phyloP scores from a whole-genome alignment of 192 early-diverging fungal species.

The Dissophora ornata region DNA sequence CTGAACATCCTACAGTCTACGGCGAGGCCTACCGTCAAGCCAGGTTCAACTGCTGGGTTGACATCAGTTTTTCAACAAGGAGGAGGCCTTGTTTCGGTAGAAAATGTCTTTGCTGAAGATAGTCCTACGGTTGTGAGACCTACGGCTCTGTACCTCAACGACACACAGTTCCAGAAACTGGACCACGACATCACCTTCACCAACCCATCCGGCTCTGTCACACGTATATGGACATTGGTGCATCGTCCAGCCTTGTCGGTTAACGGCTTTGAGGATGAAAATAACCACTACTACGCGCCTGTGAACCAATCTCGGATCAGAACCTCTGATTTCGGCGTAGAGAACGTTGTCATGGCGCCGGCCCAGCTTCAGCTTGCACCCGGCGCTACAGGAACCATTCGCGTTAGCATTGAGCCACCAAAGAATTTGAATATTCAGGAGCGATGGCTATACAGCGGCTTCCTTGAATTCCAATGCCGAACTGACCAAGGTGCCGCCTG shows the following conservation, averaged over 20 bases:
- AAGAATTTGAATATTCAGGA: conserved; percentile 10
- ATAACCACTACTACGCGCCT: conserved; percentile 10
- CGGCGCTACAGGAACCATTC: conserved; percentile 4
- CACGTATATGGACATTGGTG: conserved; percentile 18
- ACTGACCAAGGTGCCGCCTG: not conserved
- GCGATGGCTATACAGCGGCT: conserved; percentile 42
- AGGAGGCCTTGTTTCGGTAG: conserved; percentile 77
- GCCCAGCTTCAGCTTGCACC: conserved; percentile 5
- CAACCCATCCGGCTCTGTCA: conserved; percentile 18
- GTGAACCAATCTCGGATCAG: conserved; percentile 35
- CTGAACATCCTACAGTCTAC: conserved; percentile 30
- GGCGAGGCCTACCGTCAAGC: conserved; percentile 14
- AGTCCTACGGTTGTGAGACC: conserved; percentile 66
- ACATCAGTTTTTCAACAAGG: conserved; percentile 72
- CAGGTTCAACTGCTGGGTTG: conserved; percentile 17
- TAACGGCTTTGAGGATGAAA: conserved; percentile 31
- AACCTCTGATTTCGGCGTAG: conserved; percentile 11
- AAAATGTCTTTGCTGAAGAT: conserved; percentile 56
- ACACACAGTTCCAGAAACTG: conserved; percentile 50
- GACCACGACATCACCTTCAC: conserved; percentile 26
- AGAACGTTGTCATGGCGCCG: conserved; percentile 10
- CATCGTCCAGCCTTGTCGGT: conserved; percentile 35
- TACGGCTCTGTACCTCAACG: conserved; percentile 62
- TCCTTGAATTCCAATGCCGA: conserved; percentile 21
- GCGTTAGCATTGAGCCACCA: conserved; percentile 15